Evolutionary conservation across 345 rosid species (phyloP).

Genomic region (Moricandia moricandioides): DNA sequence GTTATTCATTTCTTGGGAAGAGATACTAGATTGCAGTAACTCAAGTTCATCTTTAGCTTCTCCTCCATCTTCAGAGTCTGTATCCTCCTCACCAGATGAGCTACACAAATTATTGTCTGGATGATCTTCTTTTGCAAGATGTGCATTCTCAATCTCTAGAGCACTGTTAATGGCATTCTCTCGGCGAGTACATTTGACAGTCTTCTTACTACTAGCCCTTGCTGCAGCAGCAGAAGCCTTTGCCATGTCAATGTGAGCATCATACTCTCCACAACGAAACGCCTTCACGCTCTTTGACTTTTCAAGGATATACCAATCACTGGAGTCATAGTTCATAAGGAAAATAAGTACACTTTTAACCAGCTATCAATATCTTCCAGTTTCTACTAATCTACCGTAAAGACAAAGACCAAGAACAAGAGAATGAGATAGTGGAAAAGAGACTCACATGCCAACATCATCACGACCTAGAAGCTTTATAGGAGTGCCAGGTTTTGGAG

Average conservation of each 20-base stretch:
- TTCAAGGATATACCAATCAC: conserved; percentile 98
- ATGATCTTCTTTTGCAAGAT: conserved; percentile 54
- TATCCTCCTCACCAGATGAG: conserved; percentile 48
- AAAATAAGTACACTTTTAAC: not conserved
- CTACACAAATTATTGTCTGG: conserved; percentile 33
- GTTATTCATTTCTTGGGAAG: conserved; percentile 62
- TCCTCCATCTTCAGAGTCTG: conserved; percentile 35
- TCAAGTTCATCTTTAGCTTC: conserved; percentile 48
- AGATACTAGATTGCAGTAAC: conserved; percentile 62
- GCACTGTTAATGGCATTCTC: conserved; percentile 96
- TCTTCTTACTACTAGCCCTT: conserved; percentile 50
- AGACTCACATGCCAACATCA: conserved; percentile 90
- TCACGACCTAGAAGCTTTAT: conserved; percentile 96
- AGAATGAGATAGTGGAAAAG: not conserved
- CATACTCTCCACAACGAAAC: conserved; percentile 96
- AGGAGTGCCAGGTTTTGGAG: conserved; percentile 88
- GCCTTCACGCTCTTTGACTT: conserved; percentile 94
- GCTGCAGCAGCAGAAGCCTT: conserved; percentile 73
- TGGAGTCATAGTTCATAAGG: conserved; percentile 35
- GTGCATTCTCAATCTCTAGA: conserved; percentile 81
- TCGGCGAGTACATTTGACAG: conserved; percentile 82
- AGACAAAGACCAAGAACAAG: too few relatives aligned
- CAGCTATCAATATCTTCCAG: too few relatives aligned
- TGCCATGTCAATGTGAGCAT: conserved; percentile 76
- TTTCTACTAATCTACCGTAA: too few relatives aligned